Evolutionary conservation across 345 rosid genomes (phyloP).

Genomic region (Eucalyptus erythrocorys): DNA sequence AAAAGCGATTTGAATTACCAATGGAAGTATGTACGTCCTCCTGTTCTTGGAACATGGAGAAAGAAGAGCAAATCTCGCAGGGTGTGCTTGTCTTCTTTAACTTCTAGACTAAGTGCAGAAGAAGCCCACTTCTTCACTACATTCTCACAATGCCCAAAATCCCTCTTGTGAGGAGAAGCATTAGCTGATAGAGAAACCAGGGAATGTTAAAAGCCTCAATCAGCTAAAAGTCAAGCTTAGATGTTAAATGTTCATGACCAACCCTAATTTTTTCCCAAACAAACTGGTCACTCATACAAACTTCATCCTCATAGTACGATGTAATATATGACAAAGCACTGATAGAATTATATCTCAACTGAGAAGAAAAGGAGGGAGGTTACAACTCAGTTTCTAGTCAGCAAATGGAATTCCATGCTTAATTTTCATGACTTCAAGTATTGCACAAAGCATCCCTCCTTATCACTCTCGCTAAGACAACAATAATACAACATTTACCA

Average conservation of each 20-base stretch:
- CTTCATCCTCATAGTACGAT: neutral
- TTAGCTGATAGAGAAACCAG: slow-evolving; percentile 18
- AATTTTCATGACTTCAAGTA: neutral
- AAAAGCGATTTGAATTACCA: slow-evolving; percentile 32
- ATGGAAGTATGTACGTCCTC: slow-evolving; percentile 89
- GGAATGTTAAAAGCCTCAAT: neutral
- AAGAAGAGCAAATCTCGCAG: slow-evolving; percentile 76
- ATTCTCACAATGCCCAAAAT: slow-evolving; percentile 48
- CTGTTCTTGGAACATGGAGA: slow-evolving; percentile 93
- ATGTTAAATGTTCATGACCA: neutral
- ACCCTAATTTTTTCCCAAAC: neutral
- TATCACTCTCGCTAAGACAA: neutral
- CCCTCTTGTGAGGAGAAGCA: slow-evolving; percentile 23
- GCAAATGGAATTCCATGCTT: neutral
- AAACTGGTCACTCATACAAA: neutral
- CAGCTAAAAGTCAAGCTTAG: neutral
- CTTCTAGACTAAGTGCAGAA: slow-evolving; percentile 40
- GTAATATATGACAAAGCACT: neutral
- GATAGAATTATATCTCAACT: neutral
- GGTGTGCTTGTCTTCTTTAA: slow-evolving; percentile 41
- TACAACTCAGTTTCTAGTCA: neutral
- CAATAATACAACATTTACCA: neutral
- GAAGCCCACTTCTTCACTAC: slow-evolving; percentile 61
- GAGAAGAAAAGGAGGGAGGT: neutral
- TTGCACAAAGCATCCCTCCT: neutral